These are phyloP conservation scores for Podospora appendiculata DNA, from an alignment of 495 filamentous ascomycete species.

Conservation along the genomic window DNA sequence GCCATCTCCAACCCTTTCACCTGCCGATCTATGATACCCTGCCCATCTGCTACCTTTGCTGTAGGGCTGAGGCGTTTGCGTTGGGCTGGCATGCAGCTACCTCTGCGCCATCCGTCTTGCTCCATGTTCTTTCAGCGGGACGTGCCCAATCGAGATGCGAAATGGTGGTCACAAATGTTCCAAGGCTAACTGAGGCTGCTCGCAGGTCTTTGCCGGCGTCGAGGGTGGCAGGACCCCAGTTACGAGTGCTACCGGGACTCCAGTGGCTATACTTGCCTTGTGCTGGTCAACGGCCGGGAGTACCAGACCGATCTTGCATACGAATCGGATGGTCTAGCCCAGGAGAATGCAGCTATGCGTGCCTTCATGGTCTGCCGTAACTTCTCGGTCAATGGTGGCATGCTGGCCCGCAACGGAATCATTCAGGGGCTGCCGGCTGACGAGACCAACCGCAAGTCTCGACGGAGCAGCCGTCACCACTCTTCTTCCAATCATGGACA, in stretches of 20 bases:
- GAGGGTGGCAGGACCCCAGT: slow-evolving; percentile 87
- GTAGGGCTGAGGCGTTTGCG: slow-evolving; percentile 30
- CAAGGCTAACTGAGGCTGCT: slow-evolving; percentile 35
- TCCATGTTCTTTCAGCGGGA: background rate
- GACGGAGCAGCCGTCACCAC: slow-evolving; percentile 36
- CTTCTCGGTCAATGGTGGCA: slow-evolving; percentile 96
- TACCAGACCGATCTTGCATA: slow-evolving; percentile 88
- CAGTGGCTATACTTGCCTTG: slow-evolving; percentile 79
- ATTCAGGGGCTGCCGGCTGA: slow-evolving; percentile 77
- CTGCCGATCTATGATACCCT: too few species aligned
- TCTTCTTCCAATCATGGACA: slow-evolving; percentile 34
- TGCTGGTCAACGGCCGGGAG: slow-evolving; percentile 92
- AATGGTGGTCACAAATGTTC: slow-evolving; percentile 22
- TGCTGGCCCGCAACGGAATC: slow-evolving; percentile 72
- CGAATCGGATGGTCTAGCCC: slow-evolving; percentile 71
- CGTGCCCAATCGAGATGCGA: slow-evolving; percentile 23
- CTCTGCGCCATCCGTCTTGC: slow-evolving; percentile 27
- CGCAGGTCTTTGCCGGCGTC: slow-evolving; percentile 90
- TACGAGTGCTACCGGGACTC: slow-evolving; percentile 73
- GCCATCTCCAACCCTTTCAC: slow-evolving; percentile 8
- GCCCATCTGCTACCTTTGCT: background rate
- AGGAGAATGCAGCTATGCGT: slow-evolving; percentile 92
- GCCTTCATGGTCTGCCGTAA: slow-evolving; percentile 98
- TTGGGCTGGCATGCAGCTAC: slow-evolving; percentile 42
- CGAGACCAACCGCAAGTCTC: slow-evolving; percentile 39